phyloP scores from a whole-genome alignment of 2,329 filamentous ascomycete genomes.

The Diaporthe ilicicola region DNA sequence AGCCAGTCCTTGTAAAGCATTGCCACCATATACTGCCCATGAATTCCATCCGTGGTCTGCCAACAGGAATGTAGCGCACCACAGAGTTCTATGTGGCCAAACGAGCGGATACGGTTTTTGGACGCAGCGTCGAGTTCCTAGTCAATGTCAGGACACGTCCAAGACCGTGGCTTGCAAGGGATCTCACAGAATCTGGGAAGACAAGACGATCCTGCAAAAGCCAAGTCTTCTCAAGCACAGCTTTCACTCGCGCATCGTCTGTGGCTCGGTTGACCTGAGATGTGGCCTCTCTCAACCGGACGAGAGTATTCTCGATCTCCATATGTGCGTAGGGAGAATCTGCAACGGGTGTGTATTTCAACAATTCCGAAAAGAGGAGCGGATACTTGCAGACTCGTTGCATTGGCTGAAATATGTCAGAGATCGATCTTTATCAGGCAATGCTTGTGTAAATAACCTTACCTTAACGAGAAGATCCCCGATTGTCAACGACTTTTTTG shows the following conservation, averaged over 20 bases:
- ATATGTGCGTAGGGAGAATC: slow-evolving; percentile 87
- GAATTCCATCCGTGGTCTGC: slow-evolving; percentile 72
- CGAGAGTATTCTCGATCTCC: slow-evolving; percentile 78
- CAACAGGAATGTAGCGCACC: slow-evolving; percentile 86
- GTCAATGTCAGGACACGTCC: slow-evolving; percentile 37
- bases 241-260: slow-evolving; percentile 75
- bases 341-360: slow-evolving; percentile 82
- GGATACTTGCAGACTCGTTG: slow-evolving; percentile 93
- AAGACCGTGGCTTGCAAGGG: slow-evolving; percentile 36
- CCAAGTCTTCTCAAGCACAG: slow-evolving; percentile 82
- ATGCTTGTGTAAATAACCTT: slow-evolving; percentile 54
- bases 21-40: slow-evolving; percentile 85
- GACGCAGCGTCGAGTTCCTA: slow-evolving; percentile 59
- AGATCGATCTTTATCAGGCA: slow-evolving; percentile 47
- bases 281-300: slow-evolving; percentile 77
- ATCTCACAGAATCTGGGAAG: slow-evolving; percentile 68
- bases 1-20: slow-evolving; percentile 84
- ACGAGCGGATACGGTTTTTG: slow-evolving; percentile 75
- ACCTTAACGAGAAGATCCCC: slow-evolving; percentile 86
- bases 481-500: slow-evolving; percentile 81
- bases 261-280: slow-evolving; percentile 86
- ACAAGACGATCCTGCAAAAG: slow-evolving; percentile 82
- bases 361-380: slow-evolving; percentile 82
- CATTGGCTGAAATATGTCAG: slow-evolving; percentile 67
- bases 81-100: slow-evolving; percentile 84